Base-by-base conservation (phyloP, 2,329 filamentous ascomycete genomes). In the Fusarium xyrophilum region DNA sequence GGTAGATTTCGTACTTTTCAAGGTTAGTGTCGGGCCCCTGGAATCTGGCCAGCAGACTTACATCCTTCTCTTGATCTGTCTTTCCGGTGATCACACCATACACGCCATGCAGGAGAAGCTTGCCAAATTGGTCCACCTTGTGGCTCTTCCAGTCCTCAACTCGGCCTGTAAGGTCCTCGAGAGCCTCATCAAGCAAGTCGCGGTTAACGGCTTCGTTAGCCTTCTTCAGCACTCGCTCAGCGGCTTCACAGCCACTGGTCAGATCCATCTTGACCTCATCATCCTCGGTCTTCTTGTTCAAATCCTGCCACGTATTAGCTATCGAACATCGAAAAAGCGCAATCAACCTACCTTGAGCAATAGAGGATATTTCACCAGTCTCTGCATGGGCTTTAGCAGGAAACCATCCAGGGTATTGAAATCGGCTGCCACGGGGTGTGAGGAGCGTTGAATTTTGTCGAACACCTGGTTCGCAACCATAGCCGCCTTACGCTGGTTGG, bases 141-240 rank as follows among this genome's bases (percentile, higher is more conserved):
- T 98, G 92, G 54, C 91, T 92, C 79, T 97, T 98, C 96, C 96
- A 99, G 77, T 99, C 96, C 75, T 98, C 96, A 2, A 99, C 95
- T 52, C 96, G 86, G 56, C 81, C 82, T 63, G 91, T 89, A 28
- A 99, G 84, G 63, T 98, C 96, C 64, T 91, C 88, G 13, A 97
- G 83, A 9, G 94, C 93, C 75, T 96, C 92, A 50, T 91, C 87
- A 54, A 96, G 85, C 53, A 97, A 87, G 75, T 97, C 93, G 51
- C 92, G 90, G 76, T 96, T 92, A 44, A 99, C 93, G 7, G 94
- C 95, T 60, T 94, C 91, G 76, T 98, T 97, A 8, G 95, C 95
- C 72, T 92, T 90, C 67, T 89, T 88, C 32, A 98, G 84, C 1
- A 97, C 91, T 53, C 91, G 86, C 70, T 93, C 92, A 10, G 96